Conservation (phyloP, 2,329 filamentous ascomycete genomes). For the Apiospora arundinis region DNA sequence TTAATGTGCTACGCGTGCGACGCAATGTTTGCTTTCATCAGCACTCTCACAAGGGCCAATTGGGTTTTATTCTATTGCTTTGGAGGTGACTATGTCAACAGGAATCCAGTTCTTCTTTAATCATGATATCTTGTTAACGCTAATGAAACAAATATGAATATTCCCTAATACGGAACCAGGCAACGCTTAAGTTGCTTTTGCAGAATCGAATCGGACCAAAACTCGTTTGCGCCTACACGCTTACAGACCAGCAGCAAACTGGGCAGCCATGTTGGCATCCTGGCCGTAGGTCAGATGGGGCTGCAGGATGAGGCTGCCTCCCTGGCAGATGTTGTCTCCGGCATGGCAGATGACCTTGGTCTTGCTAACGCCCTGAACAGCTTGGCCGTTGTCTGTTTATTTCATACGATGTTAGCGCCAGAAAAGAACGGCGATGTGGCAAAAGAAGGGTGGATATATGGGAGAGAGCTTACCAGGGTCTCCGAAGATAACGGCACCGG, state of each 20-base stretch:
- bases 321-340: conserved; percentile 42
- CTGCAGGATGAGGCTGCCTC: conserved; percentile 33
- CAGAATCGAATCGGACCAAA: background rate
- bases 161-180: background rate
- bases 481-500: conserved; percentile 31
- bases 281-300: conserved; percentile 28
- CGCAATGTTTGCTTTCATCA: too few species aligned
- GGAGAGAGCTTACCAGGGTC: conserved; percentile 13
- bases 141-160: background rate
- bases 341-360: conserved; percentile 39
- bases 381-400: conserved; percentile 32
- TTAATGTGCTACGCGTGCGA: background rate
- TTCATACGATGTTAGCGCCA: background rate
- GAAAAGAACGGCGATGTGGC: background rate
- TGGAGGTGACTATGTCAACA: background rate
- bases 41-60: background rate
- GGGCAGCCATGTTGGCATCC: conserved; percentile 33
- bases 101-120: background rate
- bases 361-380: conserved; percentile 37
- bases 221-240: background rate
- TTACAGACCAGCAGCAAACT: conserved; percentile 21
- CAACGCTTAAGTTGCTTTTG: background rate
- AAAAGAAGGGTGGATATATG: too few species aligned
- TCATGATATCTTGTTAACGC: background rate
- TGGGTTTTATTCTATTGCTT: background rate